Evolutionary conservation across 2,329 filamentous ascomycete genomes (phyloP), one percentile per base, ranked within the genome.

Genomic region (Fusarium tanahbumbuense): DNA sequence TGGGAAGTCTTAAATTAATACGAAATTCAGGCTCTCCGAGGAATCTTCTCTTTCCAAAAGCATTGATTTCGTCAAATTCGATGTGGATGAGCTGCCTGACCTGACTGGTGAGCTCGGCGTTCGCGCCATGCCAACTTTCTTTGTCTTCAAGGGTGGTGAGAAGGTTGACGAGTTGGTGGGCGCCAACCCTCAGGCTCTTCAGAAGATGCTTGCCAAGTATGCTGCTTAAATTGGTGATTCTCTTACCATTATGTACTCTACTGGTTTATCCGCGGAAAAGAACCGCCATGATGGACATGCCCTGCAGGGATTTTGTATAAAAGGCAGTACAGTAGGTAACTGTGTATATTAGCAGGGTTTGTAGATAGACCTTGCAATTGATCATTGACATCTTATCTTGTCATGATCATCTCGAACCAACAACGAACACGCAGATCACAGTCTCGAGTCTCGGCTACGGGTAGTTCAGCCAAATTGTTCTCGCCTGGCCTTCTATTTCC

Each of bases 111-210:
- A 96, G 78, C 89, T 96, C 69, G 89, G 88, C 70, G 88, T 98
- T 80, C 89, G 92, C 75, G 94, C 94, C 79, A 97, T 98, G 94
- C 94, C 95, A 59, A 97, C 93, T 28, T 97, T 98, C 84, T 77
- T 92, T 60, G 81, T 97, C 77, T 97, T 94, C 88, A 92, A 93
- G 87, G 81, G 90, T 73, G 93, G 92, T 71, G 80, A 93, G 80
- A 91, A 92, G 85, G 81, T 89, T 37, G 85, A 82, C 45, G 91
- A 93, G 82, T 83, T 97, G 62, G 88, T 96, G 28, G 94, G 94
- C 68, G 94, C 93, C 76, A 93, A 93, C 83, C 91, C 91, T n/a
- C 79, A 81, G 20, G 65, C 49, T 3, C 56, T 75, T 6, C 27
- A 72, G 40, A 23, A 60, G n/a, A 45, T 74, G 72, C 42, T 74